Conservation (phyloP, 1,139 yeast species). For the Meyerozyma elateridarum region DNA sequence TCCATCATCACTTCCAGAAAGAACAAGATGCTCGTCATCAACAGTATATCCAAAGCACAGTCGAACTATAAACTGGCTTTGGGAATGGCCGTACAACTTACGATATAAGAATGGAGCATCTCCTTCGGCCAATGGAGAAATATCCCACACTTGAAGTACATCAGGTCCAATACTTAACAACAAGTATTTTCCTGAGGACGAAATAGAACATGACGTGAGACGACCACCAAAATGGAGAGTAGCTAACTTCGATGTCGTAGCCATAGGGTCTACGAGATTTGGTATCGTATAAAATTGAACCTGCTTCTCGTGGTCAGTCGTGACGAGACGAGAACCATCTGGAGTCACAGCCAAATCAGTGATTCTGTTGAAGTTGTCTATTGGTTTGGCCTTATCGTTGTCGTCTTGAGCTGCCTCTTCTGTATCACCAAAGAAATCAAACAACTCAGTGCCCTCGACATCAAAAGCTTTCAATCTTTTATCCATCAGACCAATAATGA, state of each 20-base stretch:
- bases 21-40: constrained; percentile 54
- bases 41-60: constrained; percentile 66
- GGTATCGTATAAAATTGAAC: constrained; percentile 50
- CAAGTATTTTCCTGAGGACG: constrained; percentile 38
- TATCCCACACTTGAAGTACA: constrained; percentile 77
- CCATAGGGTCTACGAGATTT: constrained; percentile 26
- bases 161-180: constrained; percentile 53
- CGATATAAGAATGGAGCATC: constrained; percentile 52
- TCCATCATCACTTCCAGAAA: constrained; percentile 85
- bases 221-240: constrained; percentile 33
- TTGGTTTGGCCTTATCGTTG: constrained; percentile 12
- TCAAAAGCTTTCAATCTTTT: constrained; percentile 63
- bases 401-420: constrained; percentile 35
- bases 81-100: constrained; percentile 69
- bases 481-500: constrained; percentile 77
- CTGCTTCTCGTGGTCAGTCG: constrained; percentile 58
- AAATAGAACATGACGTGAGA: constrained; percentile 38
- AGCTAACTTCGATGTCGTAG: constrained; percentile 33
- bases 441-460: constrained; percentile 36
- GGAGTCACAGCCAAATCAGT: constrained; percentile 62
- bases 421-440: constrained; percentile 41
- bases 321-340: constrained; percentile 57
- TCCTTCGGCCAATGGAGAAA: constrained; percentile 34
- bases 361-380: constrained; percentile 43
- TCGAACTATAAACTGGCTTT: constrained; percentile 64